Evolutionary conservation across 768 basidiomycete genomes (phyloP).

Genomic region (Crucibulum laeve): DNA sequence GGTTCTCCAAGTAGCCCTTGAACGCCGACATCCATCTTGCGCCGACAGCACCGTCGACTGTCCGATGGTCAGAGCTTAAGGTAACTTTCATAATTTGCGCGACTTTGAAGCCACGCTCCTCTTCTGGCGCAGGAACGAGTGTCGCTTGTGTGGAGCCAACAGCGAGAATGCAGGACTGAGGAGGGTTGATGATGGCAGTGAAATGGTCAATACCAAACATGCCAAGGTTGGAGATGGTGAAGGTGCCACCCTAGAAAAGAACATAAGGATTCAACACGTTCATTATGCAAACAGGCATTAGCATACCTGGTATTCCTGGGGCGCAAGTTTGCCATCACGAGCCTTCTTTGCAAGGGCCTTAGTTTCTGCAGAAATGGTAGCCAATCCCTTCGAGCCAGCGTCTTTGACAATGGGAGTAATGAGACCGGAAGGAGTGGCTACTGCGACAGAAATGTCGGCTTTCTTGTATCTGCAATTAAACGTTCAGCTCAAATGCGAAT

Average conservation of each 20-base stretch:
- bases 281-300: conserved; percentile 5
- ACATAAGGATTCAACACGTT: conserved; percentile 1
- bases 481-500: neutral
- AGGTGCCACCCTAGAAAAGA: conserved; percentile 77
- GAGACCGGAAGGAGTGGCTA: conserved; percentile 91
- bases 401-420: conserved; percentile 98
- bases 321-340: conserved; percentile 92
- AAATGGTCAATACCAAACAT: conserved; percentile 96
- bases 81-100: conserved; percentile 94
- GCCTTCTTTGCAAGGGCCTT: conserved; percentile 94
- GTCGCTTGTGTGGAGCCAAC: conserved; percentile 86
- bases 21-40: conserved; percentile 91
- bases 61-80: conserved; percentile 91
- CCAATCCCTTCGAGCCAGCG: conserved; percentile 88
- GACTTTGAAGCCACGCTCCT: conserved; percentile 94
- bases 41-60: conserved; percentile 93
- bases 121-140: conserved; percentile 80
- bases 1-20: conserved; percentile 96
- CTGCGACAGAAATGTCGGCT: conserved; percentile 95
- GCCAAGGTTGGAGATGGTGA: conserved; percentile 98
- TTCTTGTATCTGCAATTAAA: conserved; percentile 73
- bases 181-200: conserved; percentile 98
- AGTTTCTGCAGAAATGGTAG: conserved; percentile 87
- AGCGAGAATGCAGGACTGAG: conserved; percentile 97
- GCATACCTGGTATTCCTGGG: conserved; percentile 89